Evolutionary conservation across 2,329 filamentous ascomycete species (phyloP), one percentile per base, ranked within the genome.

Genomic region (Bisporella sp.): DNA sequence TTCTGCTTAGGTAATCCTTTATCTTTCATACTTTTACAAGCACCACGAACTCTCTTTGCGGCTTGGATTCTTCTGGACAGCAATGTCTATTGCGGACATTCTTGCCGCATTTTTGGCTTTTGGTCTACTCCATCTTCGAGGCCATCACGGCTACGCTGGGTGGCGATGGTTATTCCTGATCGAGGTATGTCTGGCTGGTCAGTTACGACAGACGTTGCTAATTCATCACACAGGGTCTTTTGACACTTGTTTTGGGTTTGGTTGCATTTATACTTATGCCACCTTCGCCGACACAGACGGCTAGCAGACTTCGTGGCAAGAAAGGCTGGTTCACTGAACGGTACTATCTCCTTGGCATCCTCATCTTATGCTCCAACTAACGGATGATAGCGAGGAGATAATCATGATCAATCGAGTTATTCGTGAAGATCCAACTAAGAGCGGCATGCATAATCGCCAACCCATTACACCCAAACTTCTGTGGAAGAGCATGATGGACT

Each of bases 1-100:
- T 45, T 6, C 28, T 37, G 6, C 33, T 7, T 46, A 71, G 59
- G 60, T 62, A 31, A 77, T 84, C 47, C 68, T 83, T 0, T 87
- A 85, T 61, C 71, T 87, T 1, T 81, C 76, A 31, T 88, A 88
- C 64, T 89, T 82, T 68, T 89, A 87, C 66, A 87, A 78, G 8
- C 77, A 79, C 2, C 75, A 73, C 52, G 77, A 87, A 64, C 71
- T 88, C 1, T 82, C 84, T 0, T 73, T 78, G 37, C 74, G 85
- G 0, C 69, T 88, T 29, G 79, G 78, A 47, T 85, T 76, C 68
- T 87, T 87, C 66, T 88, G 84, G 85, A 76, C 59, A 1, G 71
- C 78, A 1, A 81, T 79, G 47, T 69, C 72, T 41, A 64, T 67
- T 5, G 73, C 74, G 0, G 68, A 74, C 39, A 77, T 81, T 37